Percentiles rank a stretch among this genome's conserved stretches.
Conservation (phyloP, 306 rosid genomes). For the Spatholobus suberectus region DNA sequence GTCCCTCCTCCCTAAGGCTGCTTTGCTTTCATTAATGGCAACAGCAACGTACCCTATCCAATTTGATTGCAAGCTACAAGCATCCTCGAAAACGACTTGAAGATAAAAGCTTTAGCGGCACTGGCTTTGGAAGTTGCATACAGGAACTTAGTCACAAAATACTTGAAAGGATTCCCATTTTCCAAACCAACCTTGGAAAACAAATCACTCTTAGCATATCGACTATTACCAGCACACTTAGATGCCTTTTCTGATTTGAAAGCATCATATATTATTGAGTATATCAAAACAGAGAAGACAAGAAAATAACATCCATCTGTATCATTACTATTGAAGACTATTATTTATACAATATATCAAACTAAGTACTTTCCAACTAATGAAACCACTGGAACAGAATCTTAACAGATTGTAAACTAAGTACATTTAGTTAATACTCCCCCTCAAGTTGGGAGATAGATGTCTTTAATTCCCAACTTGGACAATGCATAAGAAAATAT, state of each 20-base stretch:
- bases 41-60: constrained; percentile 89
- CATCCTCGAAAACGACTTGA: constrained; percentile 60
- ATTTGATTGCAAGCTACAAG: constrained; percentile 73
- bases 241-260: constrained; percentile 65
- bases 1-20: constrained; percentile 72
- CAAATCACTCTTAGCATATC: constrained; percentile 51
- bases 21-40: constrained; percentile 70
- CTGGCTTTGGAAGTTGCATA: constrained; percentile 65
- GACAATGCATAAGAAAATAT: too few relatives aligned
- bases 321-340: too few relatives aligned
- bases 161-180: constrained; percentile 54
- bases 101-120: constrained; percentile 56
- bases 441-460: too few relatives aligned
- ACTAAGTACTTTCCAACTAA: too few relatives aligned
- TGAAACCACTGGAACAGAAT: too few relatives aligned
- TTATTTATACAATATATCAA: too few relatives aligned
- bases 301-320: too few relatives aligned
- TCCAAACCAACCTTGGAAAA: constrained; percentile 59
- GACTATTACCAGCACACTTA: constrained; percentile 58
- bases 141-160: constrained; percentile 61
- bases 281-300: too few relatives aligned
- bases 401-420: too few relatives aligned
- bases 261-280: constrained; percentile 72
- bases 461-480: too few relatives aligned
- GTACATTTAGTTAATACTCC: too few relatives aligned